Conservation (phyloP, 495 filamentous ascomycete species). For the Hyaloscypha hepaticicola region DNA sequence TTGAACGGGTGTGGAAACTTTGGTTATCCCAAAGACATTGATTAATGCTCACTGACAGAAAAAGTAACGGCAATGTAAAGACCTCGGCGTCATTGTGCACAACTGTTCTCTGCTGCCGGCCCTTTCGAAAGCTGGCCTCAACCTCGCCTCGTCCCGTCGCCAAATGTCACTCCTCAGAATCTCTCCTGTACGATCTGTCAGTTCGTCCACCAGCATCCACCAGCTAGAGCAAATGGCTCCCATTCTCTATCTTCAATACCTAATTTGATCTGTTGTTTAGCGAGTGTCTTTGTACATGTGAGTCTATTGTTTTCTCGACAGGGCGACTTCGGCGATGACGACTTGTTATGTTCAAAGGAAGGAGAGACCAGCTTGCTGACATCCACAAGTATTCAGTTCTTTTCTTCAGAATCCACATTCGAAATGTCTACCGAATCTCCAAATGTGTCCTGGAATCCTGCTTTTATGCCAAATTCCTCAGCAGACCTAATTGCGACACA, state of each 20-base stretch:
- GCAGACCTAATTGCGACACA: slow-evolving; percentile 25
- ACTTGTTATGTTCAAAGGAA: slow-evolving; percentile 1
- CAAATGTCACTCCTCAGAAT: not conserved
- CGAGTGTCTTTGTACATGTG: slow-evolving; percentile 29
- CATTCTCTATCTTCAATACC: slow-evolving; percentile 9
- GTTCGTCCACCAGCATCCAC: not conserved
- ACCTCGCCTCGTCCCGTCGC: slow-evolving; percentile 13
- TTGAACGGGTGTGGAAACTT: not conserved
- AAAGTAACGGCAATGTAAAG: not conserved
- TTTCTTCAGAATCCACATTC: slow-evolving; percentile 11
- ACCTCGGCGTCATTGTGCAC: not conserved
- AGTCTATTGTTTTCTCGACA: slow-evolving; percentile 4
- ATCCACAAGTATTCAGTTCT: slow-evolving; percentile 28
- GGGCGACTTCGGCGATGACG: not conserved
- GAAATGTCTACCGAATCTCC: slow-evolving; percentile 27
- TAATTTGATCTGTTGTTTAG: slow-evolving; percentile 29
- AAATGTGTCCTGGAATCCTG: slow-evolving; percentile 53
- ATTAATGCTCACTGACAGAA: not conserved
- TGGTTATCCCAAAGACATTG: not conserved
- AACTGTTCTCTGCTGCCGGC: not conserved
- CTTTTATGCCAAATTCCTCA: slow-evolving; percentile 50
- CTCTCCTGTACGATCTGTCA: slow-evolving; percentile 7
- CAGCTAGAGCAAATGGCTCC: slow-evolving; percentile 15
- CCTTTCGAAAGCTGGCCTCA: slow-evolving; percentile 27
- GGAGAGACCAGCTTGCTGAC: slow-evolving; percentile 17